phyloP scores from a whole-genome alignment of 352 stramenopile species.

The Pythium dissimile region DNA sequence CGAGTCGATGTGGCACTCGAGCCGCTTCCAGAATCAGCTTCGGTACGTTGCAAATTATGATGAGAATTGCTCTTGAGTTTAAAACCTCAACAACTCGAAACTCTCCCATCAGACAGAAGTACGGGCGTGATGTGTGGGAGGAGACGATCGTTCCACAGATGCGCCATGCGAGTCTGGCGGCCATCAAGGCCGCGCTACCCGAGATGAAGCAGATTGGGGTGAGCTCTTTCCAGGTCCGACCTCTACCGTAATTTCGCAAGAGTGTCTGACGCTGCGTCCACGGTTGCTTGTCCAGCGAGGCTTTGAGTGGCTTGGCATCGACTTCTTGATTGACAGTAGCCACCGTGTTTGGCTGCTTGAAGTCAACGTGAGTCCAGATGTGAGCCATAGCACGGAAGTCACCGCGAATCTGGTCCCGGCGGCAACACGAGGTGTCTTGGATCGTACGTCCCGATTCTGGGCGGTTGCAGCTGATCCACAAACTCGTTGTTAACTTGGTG shows the following conservation, averaged over 20 bases:
- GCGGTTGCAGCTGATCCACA: neutral
- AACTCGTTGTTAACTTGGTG: neutral
- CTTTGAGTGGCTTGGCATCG: slow-evolving; percentile 86
- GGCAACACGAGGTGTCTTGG: slow-evolving; percentile 47
- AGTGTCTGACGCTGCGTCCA: too few species aligned
- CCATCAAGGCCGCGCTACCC: slow-evolving; percentile 36
- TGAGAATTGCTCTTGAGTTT: neutral
- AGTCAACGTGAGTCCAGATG: slow-evolving; percentile 86
- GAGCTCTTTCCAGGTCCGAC: too few species aligned
- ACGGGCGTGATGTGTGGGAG: slow-evolving; percentile 44
- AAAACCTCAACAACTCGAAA: too few species aligned
- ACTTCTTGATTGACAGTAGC: slow-evolving; percentile 71
- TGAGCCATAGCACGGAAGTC: slow-evolving; percentile 72
- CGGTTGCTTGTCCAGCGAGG: slow-evolving; percentile 33
- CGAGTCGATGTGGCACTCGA: slow-evolving; percentile 64
- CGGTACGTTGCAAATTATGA: slow-evolving; percentile 19
- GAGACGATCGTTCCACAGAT: slow-evolving; percentile 53
- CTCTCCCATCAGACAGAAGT: slow-evolving; percentile 20
- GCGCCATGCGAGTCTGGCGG: slow-evolving; percentile 36
- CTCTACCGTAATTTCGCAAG: too few species aligned
- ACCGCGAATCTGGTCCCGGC: slow-evolving; percentile 47
- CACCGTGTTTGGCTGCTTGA: slow-evolving; percentile 72
- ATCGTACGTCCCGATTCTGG: slow-evolving; percentile 27
- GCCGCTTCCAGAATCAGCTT: slow-evolving; percentile 34
- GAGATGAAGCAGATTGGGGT: slow-evolving; percentile 57